These are phyloP conservation scores for Pythium sukuiense DNA, from an alignment of 352 stramenopile genomes.

Conservation along the genomic window DNA sequence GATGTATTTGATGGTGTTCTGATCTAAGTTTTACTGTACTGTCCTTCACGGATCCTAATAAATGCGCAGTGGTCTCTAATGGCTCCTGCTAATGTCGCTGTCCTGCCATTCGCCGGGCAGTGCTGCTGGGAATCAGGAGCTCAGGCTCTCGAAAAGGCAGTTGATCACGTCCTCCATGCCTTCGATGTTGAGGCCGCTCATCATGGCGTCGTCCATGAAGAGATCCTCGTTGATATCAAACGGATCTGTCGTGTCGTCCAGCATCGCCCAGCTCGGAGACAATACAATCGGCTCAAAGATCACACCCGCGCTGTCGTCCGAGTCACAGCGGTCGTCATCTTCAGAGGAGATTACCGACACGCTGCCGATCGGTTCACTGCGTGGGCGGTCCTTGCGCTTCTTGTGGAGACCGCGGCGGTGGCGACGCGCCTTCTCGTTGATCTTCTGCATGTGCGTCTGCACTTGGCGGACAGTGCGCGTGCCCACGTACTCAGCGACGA, in stretches of 20 bases:
- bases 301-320: conserved; percentile 8
- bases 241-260: conserved; percentile 1
- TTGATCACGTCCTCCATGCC: conserved; percentile 21
- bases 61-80: background rate
- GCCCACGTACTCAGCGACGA: conserved; percentile 23
- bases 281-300: conserved; percentile 23
- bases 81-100: background rate
- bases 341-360: conserved; percentile 14
- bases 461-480: conserved; percentile 27
- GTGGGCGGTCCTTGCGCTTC: conserved; percentile 15
- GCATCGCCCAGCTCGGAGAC: conserved; percentile 11
- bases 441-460: conserved; percentile 30
- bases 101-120: conserved; percentile 4
- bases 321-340: conserved; percentile 14
- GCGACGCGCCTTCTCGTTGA: conserved; percentile 25
- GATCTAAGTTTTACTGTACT: background rate
- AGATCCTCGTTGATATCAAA: background rate
- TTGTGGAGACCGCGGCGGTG: conserved; percentile 24
- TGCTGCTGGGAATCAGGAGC: conserved; percentile 7
- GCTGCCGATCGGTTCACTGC: conserved; percentile 19
- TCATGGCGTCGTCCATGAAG: conserved; percentile 17
- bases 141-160: conserved; percentile 15
- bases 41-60: background rate
- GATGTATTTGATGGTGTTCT: background rate
- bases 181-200: conserved; percentile 22